Conservation (phyloP, 1,284 basidiomycete species). For the Trichosporon faecale region DNA sequence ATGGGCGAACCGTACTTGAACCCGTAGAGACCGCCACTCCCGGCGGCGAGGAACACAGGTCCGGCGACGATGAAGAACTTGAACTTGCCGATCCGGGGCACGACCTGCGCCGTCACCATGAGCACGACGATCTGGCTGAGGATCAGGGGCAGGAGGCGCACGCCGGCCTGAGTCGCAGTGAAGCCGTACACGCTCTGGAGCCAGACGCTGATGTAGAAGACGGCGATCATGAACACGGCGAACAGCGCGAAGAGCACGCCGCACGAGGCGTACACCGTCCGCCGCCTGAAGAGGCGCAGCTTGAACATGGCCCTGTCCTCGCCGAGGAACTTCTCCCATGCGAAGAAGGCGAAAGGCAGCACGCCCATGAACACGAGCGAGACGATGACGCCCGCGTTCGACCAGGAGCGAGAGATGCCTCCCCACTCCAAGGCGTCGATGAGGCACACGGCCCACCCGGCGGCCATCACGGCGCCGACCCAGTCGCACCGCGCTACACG, state of each 20-base stretch:
- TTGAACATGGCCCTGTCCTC: constrained; percentile 50
- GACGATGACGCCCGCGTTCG: constrained; percentile 47
- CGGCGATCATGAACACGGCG: constrained; percentile 45
- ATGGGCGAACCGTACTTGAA: constrained; percentile 35
- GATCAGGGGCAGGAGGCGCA: constrained; percentile 48
- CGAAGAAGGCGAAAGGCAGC: constrained; percentile 40
- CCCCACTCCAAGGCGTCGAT: constrained; percentile 49
- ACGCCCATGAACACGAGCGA: constrained; percentile 48
- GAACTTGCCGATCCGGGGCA: constrained; percentile 43
- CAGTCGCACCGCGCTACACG: constrained; percentile 47
- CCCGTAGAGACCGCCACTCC: constrained; percentile 45
- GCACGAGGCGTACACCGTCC: constrained; percentile 35
- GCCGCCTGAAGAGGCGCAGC: constrained; percentile 44
- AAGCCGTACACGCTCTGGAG: constrained; percentile 48
- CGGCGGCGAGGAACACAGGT: constrained; percentile 40
- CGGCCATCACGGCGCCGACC: constrained; percentile 40
- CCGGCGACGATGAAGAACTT: constrained; percentile 47
- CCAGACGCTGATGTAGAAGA: constrained; percentile 44
- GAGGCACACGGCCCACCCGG: constrained; percentile 41
- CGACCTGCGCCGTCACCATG: constrained; percentile 43
- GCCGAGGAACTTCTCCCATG: constrained; percentile 48
- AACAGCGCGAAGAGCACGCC: constrained; percentile 30
- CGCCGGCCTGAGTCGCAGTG: constrained; percentile 48
- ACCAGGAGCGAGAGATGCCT: constrained; percentile 50
- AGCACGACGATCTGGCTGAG: constrained; percentile 46